Base-by-base conservation (phyloP, 176 grass and related monocot species). In the Avena atlantica region DNA sequence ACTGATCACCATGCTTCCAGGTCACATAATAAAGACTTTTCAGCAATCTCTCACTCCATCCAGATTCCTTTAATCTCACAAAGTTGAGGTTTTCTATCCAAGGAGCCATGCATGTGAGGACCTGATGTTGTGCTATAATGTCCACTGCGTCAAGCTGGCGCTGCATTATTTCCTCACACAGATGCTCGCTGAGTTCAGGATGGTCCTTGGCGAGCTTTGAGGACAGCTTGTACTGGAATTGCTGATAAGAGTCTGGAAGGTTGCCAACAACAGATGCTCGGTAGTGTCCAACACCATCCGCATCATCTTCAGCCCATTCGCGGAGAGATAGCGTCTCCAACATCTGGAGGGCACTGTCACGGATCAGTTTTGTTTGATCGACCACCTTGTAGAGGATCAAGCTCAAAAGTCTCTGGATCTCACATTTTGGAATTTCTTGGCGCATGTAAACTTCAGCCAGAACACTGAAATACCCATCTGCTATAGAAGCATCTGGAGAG, bases 11-110 rank as follows among this genome's bases (percentile, higher is more conserved):
- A 77, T 98, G 97, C 81, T 90, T 92, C 97, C 92, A 96, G 10
- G 97, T 98, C 85, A 98, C 97, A 78, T 98, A 98, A 88, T 98
- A 98, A 79, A 98, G 91, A 72, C 87, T 98, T 90, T 98, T 98
- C 79, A 98, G 83, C 74, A 98, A 80, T 84, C 97, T 89, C 77
- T 96, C 94, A 19, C 92, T 96, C 97, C 97, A 98, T 29, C 94
- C 94, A 87, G 97, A 96, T 42, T 96, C 93, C 87, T 90, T 92
- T 67, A 96, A 85, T 78, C 95, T 96, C 79, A 91, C 84, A 81
- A 98, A 98, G 72, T 98, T 96, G 14, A 98, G 89, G 85, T 98
- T 98, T 85, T 98, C 90, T 85, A 98, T 98, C 97, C 97, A 98
- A 88, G 97, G 97, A 84, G 94, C 97, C 92, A 98, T 91, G 83